Percentiles rank a stretch among this genome's conserved stretches.
phyloP scores from a whole-genome alignment of 352 stramenopile genomes.

The Albugo candida region DNA sequence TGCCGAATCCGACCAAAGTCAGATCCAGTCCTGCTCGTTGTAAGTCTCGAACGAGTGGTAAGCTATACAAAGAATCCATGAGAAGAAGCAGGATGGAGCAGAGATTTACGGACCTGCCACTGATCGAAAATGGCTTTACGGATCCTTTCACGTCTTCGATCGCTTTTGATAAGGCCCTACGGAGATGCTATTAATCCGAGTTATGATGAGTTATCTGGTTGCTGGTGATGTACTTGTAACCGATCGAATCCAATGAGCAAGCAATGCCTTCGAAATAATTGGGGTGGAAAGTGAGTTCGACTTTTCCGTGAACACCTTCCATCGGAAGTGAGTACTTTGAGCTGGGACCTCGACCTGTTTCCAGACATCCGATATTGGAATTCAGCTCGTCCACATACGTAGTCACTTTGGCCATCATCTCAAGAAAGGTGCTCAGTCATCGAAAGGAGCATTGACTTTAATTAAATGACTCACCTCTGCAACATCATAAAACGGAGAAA shows the following conservation, averaged over 20 bases:
- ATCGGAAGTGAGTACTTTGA: conserved; percentile 82
- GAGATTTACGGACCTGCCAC: conserved; percentile 21
- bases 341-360: conserved; percentile 63
- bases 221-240: conserved; percentile 33
- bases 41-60: conserved; percentile 58
- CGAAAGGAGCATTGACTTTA: background rate
- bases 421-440: conserved; percentile 1
- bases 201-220: conserved; percentile 1
- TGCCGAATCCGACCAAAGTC: conserved; percentile 57
- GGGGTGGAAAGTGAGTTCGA: conserved; percentile 76
- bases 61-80: conserved; percentile 13
- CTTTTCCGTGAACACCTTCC: conserved; percentile 57
- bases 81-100: conserved; percentile 10
- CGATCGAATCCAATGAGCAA: conserved; percentile 79
- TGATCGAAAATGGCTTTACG: conserved; percentile 83
- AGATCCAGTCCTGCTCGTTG: conserved; percentile 55
- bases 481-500: conserved; percentile 86
- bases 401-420: conserved; percentile 55
- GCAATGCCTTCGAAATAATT: conserved; percentile 80
- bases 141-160: conserved; percentile 62
- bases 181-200: background rate
- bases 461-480: conserved; percentile 33
- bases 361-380: conserved; percentile 53
- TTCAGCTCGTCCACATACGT: conserved; percentile 80
- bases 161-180: conserved; percentile 42